Conservation (phyloP, 2,329 filamentous ascomycete genomes). For the Talaromyces sp. region DNA sequence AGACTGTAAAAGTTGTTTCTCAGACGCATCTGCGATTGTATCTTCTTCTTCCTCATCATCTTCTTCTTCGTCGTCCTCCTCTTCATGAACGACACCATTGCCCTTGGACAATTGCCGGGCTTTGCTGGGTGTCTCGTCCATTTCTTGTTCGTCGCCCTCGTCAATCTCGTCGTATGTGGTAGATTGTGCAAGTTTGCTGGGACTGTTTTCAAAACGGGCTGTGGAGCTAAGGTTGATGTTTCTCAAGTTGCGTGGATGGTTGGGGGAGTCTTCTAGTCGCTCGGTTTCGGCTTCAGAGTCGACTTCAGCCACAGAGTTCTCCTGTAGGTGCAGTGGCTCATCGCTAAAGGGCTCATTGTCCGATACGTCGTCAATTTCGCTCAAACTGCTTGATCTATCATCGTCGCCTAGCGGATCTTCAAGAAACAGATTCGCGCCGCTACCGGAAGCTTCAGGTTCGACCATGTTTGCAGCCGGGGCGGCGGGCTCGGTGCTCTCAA, state of each 20-base stretch:
- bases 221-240: constrained; percentile 57
- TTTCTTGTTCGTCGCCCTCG: constrained; percentile 46
- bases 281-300: constrained; percentile 91
- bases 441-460: constrained; percentile 30
- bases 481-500: constrained; percentile 29
- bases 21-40: constrained; percentile 20
- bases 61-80: constrained; percentile 19
- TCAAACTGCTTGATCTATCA: constrained; percentile 81
- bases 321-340: constrained; percentile 39
- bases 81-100: constrained; percentile 22
- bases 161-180: constrained; percentile 41
- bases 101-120: constrained; percentile 26
- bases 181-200: constrained; percentile 68
- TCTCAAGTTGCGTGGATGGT: constrained; percentile 53
- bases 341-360: constrained; percentile 58
- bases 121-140: constrained; percentile 36
- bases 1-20: constrained; percentile 14
- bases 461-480: constrained; percentile 28
- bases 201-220: constrained; percentile 57
- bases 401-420: constrained; percentile 51
- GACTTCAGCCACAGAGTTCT: constrained; percentile 52
- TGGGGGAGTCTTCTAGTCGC: constrained; percentile 82
- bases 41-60: background rate
- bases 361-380: constrained; percentile 78
- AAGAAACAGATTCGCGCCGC: constrained; percentile 27